Conservation (phyloP, 768 basidiomycete species). For the Trametes gibbosa region DNA sequence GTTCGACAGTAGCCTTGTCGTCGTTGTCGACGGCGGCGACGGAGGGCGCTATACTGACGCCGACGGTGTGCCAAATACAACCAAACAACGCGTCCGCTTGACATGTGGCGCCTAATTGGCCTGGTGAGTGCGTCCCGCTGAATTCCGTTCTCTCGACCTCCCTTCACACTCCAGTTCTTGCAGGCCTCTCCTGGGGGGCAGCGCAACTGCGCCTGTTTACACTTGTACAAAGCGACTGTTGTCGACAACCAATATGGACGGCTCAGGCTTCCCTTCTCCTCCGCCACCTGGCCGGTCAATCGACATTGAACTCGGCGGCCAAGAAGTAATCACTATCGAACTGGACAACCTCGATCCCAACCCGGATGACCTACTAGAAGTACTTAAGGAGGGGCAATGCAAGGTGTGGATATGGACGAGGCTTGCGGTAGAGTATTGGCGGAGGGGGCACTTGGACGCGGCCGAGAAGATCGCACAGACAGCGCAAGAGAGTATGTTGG, state of each 20-base stretch:
- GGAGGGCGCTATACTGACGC: slow-evolving; percentile 11
- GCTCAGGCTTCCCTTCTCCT: slow-evolving; percentile 9
- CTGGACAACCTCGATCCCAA: slow-evolving; percentile 81
- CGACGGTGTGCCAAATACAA: slow-evolving; percentile 13
- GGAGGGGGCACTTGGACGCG: slow-evolving; percentile 66
- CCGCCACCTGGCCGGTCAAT: slow-evolving; percentile 26
- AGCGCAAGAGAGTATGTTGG: slow-evolving; percentile 60
- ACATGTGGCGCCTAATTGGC: not conserved
- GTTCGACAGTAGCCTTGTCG: slow-evolving; percentile 2
- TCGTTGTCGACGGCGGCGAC: slow-evolving; percentile 21
- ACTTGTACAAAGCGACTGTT: no score
- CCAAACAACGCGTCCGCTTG: slow-evolving; percentile 19
- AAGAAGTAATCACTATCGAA: slow-evolving; percentile 88
- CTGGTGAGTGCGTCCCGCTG: not conserved
- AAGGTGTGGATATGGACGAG: slow-evolving; percentile 76
- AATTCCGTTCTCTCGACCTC: not conserved
- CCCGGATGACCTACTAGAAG: slow-evolving; percentile 69
- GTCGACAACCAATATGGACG: slow-evolving; percentile 9
- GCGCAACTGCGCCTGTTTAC: no score
- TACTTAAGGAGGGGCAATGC: slow-evolving; percentile 71
- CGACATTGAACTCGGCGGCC: slow-evolving; percentile 70
- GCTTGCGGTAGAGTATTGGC: slow-evolving; percentile 87
- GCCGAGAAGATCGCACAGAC: slow-evolving; percentile 73
- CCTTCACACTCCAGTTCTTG: not conserved
- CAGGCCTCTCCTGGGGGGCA: no score